These are phyloP conservation scores for Pelargonium australe DNA, from an alignment of 441 rosid species.

Conservation along the genomic window DNA sequence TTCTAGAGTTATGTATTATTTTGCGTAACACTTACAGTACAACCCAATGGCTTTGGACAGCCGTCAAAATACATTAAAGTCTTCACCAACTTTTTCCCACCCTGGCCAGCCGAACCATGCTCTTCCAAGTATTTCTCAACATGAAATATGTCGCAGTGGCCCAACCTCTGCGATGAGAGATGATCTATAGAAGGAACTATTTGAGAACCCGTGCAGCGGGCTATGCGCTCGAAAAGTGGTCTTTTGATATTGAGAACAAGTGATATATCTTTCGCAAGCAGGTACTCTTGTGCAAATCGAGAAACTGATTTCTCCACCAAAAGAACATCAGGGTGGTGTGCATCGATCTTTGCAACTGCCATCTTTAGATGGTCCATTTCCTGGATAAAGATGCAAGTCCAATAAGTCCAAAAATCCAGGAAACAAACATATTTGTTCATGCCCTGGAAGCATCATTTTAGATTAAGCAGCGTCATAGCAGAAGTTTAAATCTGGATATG, in stretches of 20 bases:
- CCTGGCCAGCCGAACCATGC: conserved; percentile 74
- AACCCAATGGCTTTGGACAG: conserved; percentile 96
- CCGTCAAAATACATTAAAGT: conserved; percentile 93
- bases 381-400: conserved; percentile 37
- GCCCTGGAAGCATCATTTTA: not conserved
- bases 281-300: conserved; percentile 86
- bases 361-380: conserved; percentile 97
- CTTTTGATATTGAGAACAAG: conserved; percentile 90
- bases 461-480: conserved; percentile 4
- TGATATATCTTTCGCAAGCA: conserved; percentile 80
- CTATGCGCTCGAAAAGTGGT: conserved; percentile 83
- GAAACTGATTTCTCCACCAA: conserved; percentile 98
- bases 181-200: conserved; percentile 91
- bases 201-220: conserved; percentile 95
- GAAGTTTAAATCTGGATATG: not conserved
- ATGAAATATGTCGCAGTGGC: conserved; percentile 81
- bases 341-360: conserved; percentile 95
- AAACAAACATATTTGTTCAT: conserved; percentile 15
- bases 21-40: conserved; percentile 60
- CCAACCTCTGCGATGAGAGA: conserved; percentile 77
- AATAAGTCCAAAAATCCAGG: conserved; percentile 11
- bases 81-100: conserved; percentile 72
- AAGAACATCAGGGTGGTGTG: conserved; percentile 77
- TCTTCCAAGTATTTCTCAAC: conserved; percentile 76
- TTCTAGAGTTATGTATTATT: conserved; percentile 6